A percentile compares a stretch with the other conserved stretches of the same genome.
Conservation (phyloP, 2,329 filamentous ascomycete genomes). For the Paecilomyces formosus region DNA sequence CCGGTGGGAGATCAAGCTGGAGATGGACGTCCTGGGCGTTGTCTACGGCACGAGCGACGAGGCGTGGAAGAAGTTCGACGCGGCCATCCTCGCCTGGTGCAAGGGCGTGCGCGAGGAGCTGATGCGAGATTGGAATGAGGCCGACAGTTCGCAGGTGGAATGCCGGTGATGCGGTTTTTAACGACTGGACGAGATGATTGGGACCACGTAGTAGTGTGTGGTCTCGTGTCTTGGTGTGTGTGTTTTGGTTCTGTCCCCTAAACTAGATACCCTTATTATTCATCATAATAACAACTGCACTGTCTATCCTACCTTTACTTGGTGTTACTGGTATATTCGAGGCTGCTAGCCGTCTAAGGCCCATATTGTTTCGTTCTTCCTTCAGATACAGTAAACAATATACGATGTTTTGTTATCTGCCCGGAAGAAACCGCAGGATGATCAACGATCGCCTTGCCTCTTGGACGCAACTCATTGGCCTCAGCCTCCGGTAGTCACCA, state of each 20-base stretch:
- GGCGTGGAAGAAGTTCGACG: slow-evolving; percentile 75
- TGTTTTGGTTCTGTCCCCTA: not conserved
- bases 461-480: not conserved
- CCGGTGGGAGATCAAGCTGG: slow-evolving; percentile 79
- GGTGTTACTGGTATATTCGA: not conserved
- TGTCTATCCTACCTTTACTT: not conserved
- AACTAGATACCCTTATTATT: not conserved
- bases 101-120: slow-evolving; percentile 76
- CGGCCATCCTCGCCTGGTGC: slow-evolving; percentile 77
- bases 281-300: not conserved
- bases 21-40: slow-evolving; percentile 77
- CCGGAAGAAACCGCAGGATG: not conserved
- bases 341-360: not conserved
- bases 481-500: not conserved
- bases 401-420: not conserved
- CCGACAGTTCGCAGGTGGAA: not conserved
- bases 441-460: not conserved
- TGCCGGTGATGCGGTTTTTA: not conserved
- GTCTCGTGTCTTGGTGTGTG: not conserved
- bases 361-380: not conserved
- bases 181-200: slow-evolving; percentile 7
- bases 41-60: slow-evolving; percentile 63
- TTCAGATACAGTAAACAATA: not conserved
- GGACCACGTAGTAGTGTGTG: slow-evolving; percentile 5
- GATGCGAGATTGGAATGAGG: slow-evolving; percentile 57